These are phyloP conservation scores for Rhododendron vialii DNA, from an alignment of 148 eudicot genomes.

Conservation along the genomic window DNA sequence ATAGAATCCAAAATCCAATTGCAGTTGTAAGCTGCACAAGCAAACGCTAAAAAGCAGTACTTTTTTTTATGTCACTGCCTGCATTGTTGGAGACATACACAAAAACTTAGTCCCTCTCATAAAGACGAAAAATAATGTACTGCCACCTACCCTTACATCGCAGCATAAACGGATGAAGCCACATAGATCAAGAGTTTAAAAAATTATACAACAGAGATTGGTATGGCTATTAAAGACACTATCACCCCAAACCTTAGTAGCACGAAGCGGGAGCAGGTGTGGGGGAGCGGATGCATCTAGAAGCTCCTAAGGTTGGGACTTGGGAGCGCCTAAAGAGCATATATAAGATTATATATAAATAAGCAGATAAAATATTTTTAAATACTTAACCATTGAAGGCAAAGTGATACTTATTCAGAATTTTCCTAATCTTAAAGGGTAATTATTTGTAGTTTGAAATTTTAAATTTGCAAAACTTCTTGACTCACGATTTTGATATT, in stretches of 20 bases:
- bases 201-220: background rate
- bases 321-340: background rate
- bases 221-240: background rate
- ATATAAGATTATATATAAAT: background rate
- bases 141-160: background rate
- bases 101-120: background rate
- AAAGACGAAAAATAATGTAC: background rate
- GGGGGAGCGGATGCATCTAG: background rate
- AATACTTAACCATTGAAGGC: background rate
- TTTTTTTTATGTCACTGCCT: background rate
- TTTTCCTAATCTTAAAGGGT: too few species aligned
- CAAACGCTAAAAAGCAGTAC: background rate
- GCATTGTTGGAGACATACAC: background rate
- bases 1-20: background rate
- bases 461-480: too few species aligned
- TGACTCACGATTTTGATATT: too few species aligned
- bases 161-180: background rate
- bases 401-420: too few species aligned
- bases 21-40: background rate
- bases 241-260: background rate
- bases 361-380: background rate
- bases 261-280: too few species aligned
- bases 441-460: too few species aligned
- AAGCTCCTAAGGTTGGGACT: background rate
- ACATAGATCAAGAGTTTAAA: background rate